A percentile compares a stretch with the other conserved stretches of the same genome.
Conservation (phyloP, 2,329 filamentous ascomycete genomes). For the Tolypocladium sp. region DNA sequence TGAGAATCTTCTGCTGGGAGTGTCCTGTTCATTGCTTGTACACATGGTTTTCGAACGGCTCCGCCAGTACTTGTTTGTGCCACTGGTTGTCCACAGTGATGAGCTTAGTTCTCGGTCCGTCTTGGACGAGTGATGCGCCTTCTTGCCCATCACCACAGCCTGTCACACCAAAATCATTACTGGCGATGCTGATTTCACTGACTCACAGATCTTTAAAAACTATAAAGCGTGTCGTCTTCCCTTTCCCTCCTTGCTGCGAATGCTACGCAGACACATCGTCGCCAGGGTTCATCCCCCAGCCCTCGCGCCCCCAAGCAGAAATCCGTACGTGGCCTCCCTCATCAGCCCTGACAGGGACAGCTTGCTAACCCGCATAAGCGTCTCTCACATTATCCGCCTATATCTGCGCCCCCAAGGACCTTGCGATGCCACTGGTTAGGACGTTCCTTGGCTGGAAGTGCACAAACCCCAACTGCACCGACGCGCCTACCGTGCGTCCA, state of each 20-base stretch:
- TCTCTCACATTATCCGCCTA: background rate
- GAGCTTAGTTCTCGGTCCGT: background rate
- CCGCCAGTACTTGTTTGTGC: background rate
- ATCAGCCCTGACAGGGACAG: background rate
- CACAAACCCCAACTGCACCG: background rate
- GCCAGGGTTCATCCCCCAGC: background rate
- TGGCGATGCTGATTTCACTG: background rate
- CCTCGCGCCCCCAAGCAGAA: background rate
- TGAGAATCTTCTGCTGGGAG: too few species aligned
- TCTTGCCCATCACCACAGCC: background rate
- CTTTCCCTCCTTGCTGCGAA: background rate
- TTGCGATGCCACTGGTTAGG: background rate
- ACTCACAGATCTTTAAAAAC: background rate
- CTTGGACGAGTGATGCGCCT: background rate
- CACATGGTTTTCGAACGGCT: too few species aligned
- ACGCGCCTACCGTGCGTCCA: background rate
- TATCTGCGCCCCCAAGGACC: background rate
- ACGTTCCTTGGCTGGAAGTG: background rate
- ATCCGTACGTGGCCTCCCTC: background rate
- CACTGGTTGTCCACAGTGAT: background rate
- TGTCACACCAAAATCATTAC: background rate
- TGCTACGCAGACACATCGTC: background rate
- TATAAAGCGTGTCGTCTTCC: background rate
- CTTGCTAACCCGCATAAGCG: background rate
- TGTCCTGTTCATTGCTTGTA: too few species aligned